These are phyloP conservation scores for Rhodofomes roseus DNA, from an alignment of 1,284 basidiomycete genomes.

Conservation along the genomic window DNA sequence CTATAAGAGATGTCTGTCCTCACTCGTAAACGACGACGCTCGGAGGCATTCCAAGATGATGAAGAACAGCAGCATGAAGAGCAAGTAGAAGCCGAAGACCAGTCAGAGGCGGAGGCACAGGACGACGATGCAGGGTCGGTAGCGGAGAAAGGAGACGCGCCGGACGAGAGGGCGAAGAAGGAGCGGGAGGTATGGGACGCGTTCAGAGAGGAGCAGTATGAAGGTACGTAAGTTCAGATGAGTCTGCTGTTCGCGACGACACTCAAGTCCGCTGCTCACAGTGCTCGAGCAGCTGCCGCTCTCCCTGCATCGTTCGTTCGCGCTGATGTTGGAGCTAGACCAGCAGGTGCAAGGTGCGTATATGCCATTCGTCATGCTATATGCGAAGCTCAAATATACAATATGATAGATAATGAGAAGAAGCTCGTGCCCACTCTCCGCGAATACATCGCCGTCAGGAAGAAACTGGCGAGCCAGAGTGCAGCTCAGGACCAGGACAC, in stretches of 20 bases:
- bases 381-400: neutral
- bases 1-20: neutral
- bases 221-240: constrained; percentile 44
- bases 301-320: constrained; percentile 77
- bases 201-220: constrained; percentile 77
- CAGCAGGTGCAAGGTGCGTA: constrained; percentile 61
- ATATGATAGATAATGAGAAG: neutral
- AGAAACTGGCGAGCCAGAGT: neutral
- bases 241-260: neutral
- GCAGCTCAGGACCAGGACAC: neutral
- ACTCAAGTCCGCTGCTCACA: constrained; percentile 23
- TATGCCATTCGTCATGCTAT: neutral
- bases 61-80: neutral
- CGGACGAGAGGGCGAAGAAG: constrained; percentile 33
- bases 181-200: constrained; percentile 71
- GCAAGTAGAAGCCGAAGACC: neutral
- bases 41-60: neutral
- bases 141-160: neutral
- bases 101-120: neutral
- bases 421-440: constrained; percentile 2
- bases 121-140: neutral
- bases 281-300: constrained; percentile 86
- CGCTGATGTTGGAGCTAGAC: constrained; percentile 81
- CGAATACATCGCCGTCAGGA: constrained; percentile 3
- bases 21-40: neutral